A percentile compares a stretch with the other conserved stretches of the same genome.
These are phyloP conservation scores for Populus alba DNA, from an alignment of 345 rosid species.

Conservation along the genomic window DNA sequence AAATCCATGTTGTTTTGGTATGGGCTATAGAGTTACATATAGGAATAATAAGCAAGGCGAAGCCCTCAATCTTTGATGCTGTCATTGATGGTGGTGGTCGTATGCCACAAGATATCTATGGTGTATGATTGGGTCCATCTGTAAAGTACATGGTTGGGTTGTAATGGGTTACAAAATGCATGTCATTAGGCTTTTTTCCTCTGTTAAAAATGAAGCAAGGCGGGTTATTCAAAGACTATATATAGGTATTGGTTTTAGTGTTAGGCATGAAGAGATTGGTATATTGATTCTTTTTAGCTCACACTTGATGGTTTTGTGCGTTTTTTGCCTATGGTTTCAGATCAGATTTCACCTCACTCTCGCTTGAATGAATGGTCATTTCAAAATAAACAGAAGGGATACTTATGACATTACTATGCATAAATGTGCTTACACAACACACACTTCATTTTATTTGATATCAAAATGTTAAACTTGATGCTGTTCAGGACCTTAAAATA, in stretches of 20 bases:
- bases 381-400: neutral
- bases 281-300: too few relatives aligned
- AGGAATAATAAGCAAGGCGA: too few relatives aligned
- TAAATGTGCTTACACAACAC: neutral
- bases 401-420: neutral
- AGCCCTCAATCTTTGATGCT: too few relatives aligned
- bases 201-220: neutral
- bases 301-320: neutral
- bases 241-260: neutral
- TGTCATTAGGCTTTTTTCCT: too few relatives aligned
- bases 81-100: neutral
- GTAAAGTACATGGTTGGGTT: neutral
- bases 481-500: neutral
- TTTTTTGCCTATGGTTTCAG: neutral
- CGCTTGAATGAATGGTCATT: neutral
- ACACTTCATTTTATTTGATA: too few relatives aligned
- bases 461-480: neutral
- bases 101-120: neutral
- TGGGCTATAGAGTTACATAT: too few relatives aligned
- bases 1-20: too few relatives aligned
- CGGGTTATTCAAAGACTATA: neutral
- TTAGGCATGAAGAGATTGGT: neutral
- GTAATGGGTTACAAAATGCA: neutral
- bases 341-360: neutral
- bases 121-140: neutral